phyloP scores from a whole-genome alignment of 192 early-diverging fungal species.

The Gamsiella multidivaricata region DNA sequence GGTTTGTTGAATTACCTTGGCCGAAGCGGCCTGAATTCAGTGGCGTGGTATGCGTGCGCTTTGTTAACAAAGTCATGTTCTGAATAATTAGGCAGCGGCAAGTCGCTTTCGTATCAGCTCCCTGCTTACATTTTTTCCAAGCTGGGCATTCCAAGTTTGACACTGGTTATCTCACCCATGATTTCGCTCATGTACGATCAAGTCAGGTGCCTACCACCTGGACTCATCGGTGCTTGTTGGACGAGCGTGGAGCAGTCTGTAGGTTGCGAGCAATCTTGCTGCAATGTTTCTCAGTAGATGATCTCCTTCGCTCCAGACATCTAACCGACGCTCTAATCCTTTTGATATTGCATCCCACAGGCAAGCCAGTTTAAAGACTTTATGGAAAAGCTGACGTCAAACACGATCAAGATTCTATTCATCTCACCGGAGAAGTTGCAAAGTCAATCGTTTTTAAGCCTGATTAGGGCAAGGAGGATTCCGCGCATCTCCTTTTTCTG shows the following conservation, averaged over 20 bases:
- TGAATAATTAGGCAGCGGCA: conserved; percentile 61
- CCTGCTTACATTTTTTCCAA: conserved; percentile 71
- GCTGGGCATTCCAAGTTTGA: conserved; percentile 56
- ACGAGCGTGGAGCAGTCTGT: conserved; percentile 59
- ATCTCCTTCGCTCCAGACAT: too few species aligned
- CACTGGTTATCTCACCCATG: conserved; percentile 83
- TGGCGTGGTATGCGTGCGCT: too few species aligned
- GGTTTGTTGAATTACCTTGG: conserved; percentile 41
- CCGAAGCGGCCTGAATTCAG: too few species aligned
- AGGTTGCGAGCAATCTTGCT: too few species aligned
- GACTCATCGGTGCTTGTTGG: conserved; percentile 71
- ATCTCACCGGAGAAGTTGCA: conserved; percentile 79
- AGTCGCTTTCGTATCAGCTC: conserved; percentile 84
- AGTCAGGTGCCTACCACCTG: conserved; percentile 69
- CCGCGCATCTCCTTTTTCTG: conserved; percentile 71
- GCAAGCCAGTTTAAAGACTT: conserved; percentile 45
- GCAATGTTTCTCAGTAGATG: too few species aligned
- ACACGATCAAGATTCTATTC: conserved; percentile 74
- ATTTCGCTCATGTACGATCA: conserved; percentile 91
- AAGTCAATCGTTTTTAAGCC: conserved; percentile 66
- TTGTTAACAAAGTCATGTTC: not conserved
- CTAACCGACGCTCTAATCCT: too few species aligned
- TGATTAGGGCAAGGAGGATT: conserved; percentile 59
- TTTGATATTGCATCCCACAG: too few species aligned
- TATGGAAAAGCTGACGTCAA: conserved; percentile 57